Base-by-base conservation (phyloP, 345 rosid genomes). In the Eucalyptus paniculata region DNA sequence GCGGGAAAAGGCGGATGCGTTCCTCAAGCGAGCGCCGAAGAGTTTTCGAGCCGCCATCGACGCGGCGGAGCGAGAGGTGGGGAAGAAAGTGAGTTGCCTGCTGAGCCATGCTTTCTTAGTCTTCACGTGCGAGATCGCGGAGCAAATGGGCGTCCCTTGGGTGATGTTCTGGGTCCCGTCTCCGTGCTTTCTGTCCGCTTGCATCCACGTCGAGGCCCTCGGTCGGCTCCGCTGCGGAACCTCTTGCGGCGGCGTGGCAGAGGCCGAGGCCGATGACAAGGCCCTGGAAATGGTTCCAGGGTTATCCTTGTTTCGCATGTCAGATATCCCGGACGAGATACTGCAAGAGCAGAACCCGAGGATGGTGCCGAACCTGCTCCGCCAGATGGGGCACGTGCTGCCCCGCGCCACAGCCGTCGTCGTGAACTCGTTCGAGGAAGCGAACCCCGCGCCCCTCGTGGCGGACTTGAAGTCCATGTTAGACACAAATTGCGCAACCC, bases 111-210 rank as follows among this genome's bases (percentile, higher is more conserved):
- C 93, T 51, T 94, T 97, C 92, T 83, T 92, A 56, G 50, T 81
- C 47, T 92, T 92, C 9, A 90, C 89, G 1, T 92, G 86, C 7
- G 93, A 91, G 26, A 90, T 95, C 50, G 94, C 96, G 2, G 37
- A 67, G 51, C 90, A 89, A 45, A 88, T 91, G 88, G 56, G 81
- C 6, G 91, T 92, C 58, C 88, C 94, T 32, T 96, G 98, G 99
- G 28, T 96, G 56, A 80, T 94, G 12, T 92, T 92, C 72, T 93
- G 92, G 90, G 81, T 91, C 12, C 88, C 91, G 8, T 93, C 92
- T 44, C 92, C 97, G 0, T 89, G 86, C n/a, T 90, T 92, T 8
- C 92, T 94, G 49, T 89, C 95, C 26, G 90, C 92, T 26, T 95
- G 94, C 89, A 5, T 96, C 26, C 88, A 93, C 67, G 89, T 94